Conservation (phyloP, 2,329 filamentous ascomycete genomes). For the Juglanconis sp. region DNA sequence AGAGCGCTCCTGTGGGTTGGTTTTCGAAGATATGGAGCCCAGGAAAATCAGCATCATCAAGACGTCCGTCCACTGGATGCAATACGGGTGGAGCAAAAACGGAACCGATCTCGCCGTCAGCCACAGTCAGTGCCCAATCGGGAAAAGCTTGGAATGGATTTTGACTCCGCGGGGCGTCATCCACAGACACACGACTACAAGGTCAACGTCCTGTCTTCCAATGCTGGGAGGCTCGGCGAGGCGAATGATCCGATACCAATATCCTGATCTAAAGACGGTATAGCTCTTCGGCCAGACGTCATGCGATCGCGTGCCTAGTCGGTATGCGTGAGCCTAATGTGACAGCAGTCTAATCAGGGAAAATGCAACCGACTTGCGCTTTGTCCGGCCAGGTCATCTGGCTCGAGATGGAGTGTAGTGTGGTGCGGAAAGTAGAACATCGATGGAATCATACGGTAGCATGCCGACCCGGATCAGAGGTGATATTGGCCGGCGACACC, state of each 20-base stretch:
- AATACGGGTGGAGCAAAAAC: background rate
- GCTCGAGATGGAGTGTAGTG: background rate
- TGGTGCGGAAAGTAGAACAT: constrained; percentile 10
- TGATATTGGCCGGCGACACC: constrained; percentile 9
- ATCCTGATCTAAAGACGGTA: background rate
- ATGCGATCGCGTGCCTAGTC: background rate
- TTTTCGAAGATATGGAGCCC: background rate
- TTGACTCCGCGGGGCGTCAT: background rate
- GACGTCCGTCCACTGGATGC: background rate
- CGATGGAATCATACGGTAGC: constrained; percentile 10
- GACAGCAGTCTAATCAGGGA: background rate
- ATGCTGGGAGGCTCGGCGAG: background rate
- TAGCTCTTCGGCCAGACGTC: background rate
- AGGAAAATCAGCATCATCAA: background rate
- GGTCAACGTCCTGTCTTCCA: no score
- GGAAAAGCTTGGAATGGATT: background rate
- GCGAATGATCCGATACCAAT: background rate
- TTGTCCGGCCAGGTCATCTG: constrained; percentile 6
- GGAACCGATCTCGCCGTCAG: no score
- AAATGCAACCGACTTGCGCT: background rate
- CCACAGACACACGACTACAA: no score
- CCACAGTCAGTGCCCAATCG: background rate
- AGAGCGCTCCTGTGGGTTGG: background rate
- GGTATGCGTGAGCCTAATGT: constrained; percentile 2
- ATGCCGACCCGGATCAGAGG: background rate